Evolutionary conservation across 345 rosid genomes (phyloP).

Genomic region (Linum trigynum): DNA sequence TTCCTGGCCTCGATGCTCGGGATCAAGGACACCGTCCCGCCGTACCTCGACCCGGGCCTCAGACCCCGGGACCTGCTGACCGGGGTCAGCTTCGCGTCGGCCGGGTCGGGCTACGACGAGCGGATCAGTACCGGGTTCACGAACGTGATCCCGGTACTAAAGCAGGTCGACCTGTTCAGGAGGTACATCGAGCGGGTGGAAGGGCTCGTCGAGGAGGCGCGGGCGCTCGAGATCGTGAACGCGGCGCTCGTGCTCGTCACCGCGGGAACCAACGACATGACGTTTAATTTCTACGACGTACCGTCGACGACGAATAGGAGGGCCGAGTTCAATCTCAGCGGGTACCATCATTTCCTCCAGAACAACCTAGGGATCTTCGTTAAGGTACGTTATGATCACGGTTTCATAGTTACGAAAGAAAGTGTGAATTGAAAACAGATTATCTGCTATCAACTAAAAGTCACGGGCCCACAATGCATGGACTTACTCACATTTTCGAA

Average conservation of each 20-base stretch:
- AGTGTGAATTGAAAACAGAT: too few species aligned
- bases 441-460: too few species aligned
- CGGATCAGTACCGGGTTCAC: constrained; percentile 12
- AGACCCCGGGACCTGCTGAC: constrained; percentile 15
- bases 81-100: constrained; percentile 41
- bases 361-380: constrained; percentile 17
- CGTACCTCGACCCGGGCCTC: constrained; percentile 34
- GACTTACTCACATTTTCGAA: too few species aligned
- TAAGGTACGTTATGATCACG: constrained; percentile 25
- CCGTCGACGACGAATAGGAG: constrained; percentile 22
- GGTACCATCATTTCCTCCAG: constrained; percentile 44
- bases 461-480: too few species aligned
- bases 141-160: constrained; percentile 23
- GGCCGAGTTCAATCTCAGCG: constrained; percentile 21
- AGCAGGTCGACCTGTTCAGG: constrained; percentile 35
- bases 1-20: constrained; percentile 27
- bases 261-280: constrained; percentile 56
- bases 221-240: constrained; percentile 27
- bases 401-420: neutral
- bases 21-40: constrained; percentile 33
- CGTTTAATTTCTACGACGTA: constrained; percentile 34
- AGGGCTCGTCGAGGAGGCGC: constrained; percentile 23
- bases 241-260: constrained; percentile 38
- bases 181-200: constrained; percentile 27
- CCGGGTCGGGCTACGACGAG: constrained; percentile 36